Evolutionary conservation across 805 yeast species (phyloP).

Genomic region (Wickerhamiella musiphila): DNA sequence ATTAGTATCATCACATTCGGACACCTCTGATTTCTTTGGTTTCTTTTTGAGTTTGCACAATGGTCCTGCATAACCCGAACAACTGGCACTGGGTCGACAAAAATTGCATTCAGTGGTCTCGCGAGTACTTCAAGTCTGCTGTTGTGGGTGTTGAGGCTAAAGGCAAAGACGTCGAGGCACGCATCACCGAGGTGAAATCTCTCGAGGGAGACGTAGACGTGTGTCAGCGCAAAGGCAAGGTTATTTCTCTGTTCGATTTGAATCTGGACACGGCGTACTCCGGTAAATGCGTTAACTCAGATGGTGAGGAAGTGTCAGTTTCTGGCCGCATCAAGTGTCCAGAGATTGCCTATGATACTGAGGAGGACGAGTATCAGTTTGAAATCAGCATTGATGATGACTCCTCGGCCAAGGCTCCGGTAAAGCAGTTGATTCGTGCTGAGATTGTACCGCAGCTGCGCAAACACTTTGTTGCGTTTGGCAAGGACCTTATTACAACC

Average conservation of each 20-base stretch:
- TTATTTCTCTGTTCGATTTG: slow-evolving; percentile 77
- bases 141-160: slow-evolving; percentile 34
- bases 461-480: slow-evolving; percentile 42
- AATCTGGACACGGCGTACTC: slow-evolving; percentile 41
- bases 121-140: slow-evolving; percentile 48
- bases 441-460: slow-evolving; percentile 57
- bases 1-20: too few species aligned
- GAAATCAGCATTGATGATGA: slow-evolving; percentile 48
- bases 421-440: slow-evolving; percentile 35
- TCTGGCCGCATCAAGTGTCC: slow-evolving; percentile 71
- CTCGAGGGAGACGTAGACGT: slow-evolving; percentile 96
- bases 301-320: slow-evolving; percentile 21
- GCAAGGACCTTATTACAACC: slow-evolving; percentile 50
- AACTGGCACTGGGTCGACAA: slow-evolving; percentile 99
- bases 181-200: slow-evolving; percentile 31
- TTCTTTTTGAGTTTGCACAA: too few species aligned
- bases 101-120: slow-evolving; percentile 87
- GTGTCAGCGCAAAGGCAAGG: slow-evolving; percentile 91
- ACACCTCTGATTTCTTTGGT: too few species aligned
- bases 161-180: slow-evolving; percentile 20
- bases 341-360: slow-evolving; percentile 87
- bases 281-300: too few species aligned
- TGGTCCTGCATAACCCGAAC: slow-evolving; percentile 94
- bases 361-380: slow-evolving; percentile 70
- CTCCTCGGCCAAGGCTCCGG: slow-evolving; percentile 26